A percentile compares a stretch with the other conserved stretches of the same genome.
These are phyloP conservation scores for Fusarium nisikadoi DNA, from an alignment of 2,329 filamentous ascomycete genomes.

Conservation along the genomic window DNA sequence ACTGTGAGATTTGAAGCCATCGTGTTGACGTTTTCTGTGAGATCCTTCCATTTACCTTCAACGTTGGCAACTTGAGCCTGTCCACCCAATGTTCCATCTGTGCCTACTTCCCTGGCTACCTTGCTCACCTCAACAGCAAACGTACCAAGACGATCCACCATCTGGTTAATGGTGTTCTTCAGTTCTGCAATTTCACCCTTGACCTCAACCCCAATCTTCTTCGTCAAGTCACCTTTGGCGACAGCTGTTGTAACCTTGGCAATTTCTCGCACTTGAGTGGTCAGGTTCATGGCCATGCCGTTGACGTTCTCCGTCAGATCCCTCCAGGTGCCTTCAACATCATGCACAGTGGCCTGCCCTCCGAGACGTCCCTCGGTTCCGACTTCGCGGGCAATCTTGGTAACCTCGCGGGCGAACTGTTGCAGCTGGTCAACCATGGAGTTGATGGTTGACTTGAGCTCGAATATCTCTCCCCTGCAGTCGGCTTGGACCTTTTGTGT, in stretches of 20 bases:
- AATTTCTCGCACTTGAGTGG: slow-evolving; percentile 97
- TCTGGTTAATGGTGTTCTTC: slow-evolving; percentile 98
- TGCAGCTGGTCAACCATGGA: slow-evolving; percentile 98
- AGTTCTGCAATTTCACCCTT: slow-evolving; percentile 94
- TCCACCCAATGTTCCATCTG: slow-evolving; percentile 91
- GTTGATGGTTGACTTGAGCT: slow-evolving; percentile 98
- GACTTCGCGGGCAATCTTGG: slow-evolving; percentile 94
- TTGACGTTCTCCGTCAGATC: slow-evolving; percentile 97
- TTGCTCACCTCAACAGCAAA: slow-evolving; percentile 98
- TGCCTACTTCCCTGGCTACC: slow-evolving; percentile 94
- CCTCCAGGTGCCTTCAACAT: slow-evolving; percentile 97
- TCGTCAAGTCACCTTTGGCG: slow-evolving; percentile 90
- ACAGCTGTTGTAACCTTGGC: slow-evolving; percentile 96
- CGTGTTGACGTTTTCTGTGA: slow-evolving; percentile 89
- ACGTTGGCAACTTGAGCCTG: slow-evolving; percentile 95
- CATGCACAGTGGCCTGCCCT: slow-evolving; percentile 94
- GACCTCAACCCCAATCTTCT: slow-evolving; percentile 95
- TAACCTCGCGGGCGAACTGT: slow-evolving; percentile 96
- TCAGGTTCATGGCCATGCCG: slow-evolving; percentile 98
- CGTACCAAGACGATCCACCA: slow-evolving; percentile 96
- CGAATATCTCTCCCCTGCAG: slow-evolving; percentile 89
- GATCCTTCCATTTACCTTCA: slow-evolving; percentile 97
- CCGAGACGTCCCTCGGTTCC: slow-evolving; percentile 94
- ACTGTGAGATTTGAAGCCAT: slow-evolving; percentile 76
- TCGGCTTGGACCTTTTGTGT: slow-evolving; percentile 97